Evolutionary conservation across 768 basidiomycete genomes (phyloP).

Genomic region (Paxillus ammoniavirescens): DNA sequence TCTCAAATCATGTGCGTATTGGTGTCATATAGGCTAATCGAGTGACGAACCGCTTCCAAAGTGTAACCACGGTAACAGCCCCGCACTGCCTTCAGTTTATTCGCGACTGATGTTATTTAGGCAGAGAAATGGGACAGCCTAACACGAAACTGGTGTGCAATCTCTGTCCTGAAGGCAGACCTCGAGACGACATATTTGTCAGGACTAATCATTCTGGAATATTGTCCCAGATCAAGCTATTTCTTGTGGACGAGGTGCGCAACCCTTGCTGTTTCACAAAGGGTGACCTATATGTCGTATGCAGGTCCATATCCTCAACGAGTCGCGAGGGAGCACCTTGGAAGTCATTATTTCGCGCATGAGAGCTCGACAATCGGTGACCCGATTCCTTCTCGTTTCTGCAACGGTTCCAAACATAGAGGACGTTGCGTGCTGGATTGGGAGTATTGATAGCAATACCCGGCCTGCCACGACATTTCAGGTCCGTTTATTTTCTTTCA

Average conservation of each 20-base stretch:
- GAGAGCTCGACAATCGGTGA: slow-evolving; percentile 66
- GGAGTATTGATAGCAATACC: slow-evolving; percentile 35
- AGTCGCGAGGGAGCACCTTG: slow-evolving; percentile 85
- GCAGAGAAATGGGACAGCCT: slow-evolving; percentile 97
- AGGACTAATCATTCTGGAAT: slow-evolving; percentile 67
- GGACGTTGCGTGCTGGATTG: slow-evolving; percentile 90
- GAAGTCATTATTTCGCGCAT: slow-evolving; percentile 96
- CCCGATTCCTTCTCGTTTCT: slow-evolving; percentile 87
- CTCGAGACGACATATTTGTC: slow-evolving; percentile 6
- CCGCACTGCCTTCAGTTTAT: not conserved
- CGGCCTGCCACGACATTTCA: slow-evolving; percentile 63
- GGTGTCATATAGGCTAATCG: not conserved
- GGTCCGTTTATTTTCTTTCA: slow-evolving; percentile 37
- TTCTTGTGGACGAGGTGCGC: slow-evolving; percentile 87
- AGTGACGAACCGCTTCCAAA: slow-evolving; percentile 25
- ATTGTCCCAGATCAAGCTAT: slow-evolving; percentile 69
- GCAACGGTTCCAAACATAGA: slow-evolving; percentile 93
- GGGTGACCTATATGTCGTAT: not conserved
- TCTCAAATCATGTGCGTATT: slow-evolving; percentile 73
- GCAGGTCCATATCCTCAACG: slow-evolving; percentile 91
- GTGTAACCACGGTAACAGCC: slow-evolving; percentile 71
- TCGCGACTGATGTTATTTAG: slow-evolving; percentile 34
- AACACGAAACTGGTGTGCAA: slow-evolving; percentile 83
- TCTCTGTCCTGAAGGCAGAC: not conserved
- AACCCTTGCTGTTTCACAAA: not conserved